A percentile compares a stretch with the other conserved stretches of the same genome.
phyloP scores from a whole-genome alignment of 208 protist genomes.

The Leishmania martiniquensis region DNA sequence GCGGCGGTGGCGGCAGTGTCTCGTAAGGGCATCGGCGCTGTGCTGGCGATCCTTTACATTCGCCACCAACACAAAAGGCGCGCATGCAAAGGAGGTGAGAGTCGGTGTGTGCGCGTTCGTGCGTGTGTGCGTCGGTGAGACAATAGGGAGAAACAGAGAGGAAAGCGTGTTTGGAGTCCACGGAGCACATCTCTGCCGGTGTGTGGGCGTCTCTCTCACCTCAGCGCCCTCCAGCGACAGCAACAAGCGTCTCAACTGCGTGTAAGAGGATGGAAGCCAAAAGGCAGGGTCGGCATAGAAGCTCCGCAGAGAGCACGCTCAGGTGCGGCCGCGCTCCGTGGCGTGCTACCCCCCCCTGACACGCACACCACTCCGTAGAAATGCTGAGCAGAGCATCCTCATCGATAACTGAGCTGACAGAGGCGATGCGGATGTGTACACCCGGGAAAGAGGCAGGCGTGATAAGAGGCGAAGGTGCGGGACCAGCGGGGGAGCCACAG shows the following conservation, averaged over 20 bases:
- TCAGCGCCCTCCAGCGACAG: background rate
- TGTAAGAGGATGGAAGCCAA: background rate
- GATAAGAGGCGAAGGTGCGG: too few species aligned
- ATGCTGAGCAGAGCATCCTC: background rate
- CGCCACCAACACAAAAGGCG: background rate
- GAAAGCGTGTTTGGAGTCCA: too few species aligned
- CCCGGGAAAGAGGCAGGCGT: background rate
- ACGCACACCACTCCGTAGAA: background rate
- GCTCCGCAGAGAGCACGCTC: background rate
- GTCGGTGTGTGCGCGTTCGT: too few species aligned
- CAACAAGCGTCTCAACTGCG: background rate
- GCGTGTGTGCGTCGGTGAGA: too few species aligned
- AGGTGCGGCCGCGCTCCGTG: background rate
- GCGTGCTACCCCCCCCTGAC: background rate
- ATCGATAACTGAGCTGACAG: background rate
- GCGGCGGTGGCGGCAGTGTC: conserved; percentile 4
- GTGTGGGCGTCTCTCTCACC: too few species aligned
- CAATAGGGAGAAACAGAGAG: background rate
- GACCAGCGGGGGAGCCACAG: too few species aligned
- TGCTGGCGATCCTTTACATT: background rate
- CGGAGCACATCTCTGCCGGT: too few species aligned
- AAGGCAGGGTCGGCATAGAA: background rate
- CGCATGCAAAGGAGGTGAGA: background rate
- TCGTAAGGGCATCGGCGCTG: conserved; percentile 4
- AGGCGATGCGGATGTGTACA: background rate